phyloP scores from a whole-genome alignment of 1,284 basidiomycete genomes.

The Leccinum subfulvum region DNA sequence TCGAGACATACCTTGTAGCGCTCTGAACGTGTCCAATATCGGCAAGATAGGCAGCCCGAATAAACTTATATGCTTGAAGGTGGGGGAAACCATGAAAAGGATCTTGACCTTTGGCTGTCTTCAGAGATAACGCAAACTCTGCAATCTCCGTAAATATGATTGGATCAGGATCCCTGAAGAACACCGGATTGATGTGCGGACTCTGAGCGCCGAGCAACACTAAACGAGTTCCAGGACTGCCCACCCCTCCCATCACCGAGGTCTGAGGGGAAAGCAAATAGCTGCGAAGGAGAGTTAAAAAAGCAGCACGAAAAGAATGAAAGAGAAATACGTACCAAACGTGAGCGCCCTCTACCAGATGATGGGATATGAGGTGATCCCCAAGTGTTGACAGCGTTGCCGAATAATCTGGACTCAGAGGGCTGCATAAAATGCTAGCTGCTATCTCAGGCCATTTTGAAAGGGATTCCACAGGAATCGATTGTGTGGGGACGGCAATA shows the following conservation, averaged over 20 bases:
- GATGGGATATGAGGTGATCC: conserved; percentile 72
- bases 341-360: conserved; percentile 86
- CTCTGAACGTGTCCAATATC: conserved; percentile 75
- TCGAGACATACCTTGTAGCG: conserved; percentile 62
- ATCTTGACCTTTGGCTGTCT: conserved; percentile 82
- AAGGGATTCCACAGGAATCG: conserved; percentile 56
- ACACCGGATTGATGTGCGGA: conserved; percentile 51
- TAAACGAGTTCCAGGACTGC: conserved; percentile 60
- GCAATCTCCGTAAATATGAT: conserved; percentile 89
- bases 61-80: conserved; percentile 86
- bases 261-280: conserved; percentile 88
- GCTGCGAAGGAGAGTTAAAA: conserved; percentile 41
- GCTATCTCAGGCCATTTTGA: conserved; percentile 84
- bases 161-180: conserved; percentile 73
- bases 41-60: conserved; percentile 76
- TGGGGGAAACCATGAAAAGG: conserved; percentile 80
- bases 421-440: conserved; percentile 81
- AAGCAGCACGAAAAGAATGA: conserved; percentile 1
- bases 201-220: conserved; percentile 65
- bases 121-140: conserved; percentile 87
- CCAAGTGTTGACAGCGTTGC: conserved; percentile 86
- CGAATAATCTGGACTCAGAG: conserved; percentile 61
- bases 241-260: conserved; percentile 70
- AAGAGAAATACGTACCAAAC: conserved; percentile 61
- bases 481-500: conserved; percentile 38